Evolutionary conservation across 257 asterid species (phyloP).

Genomic region (Knoxia roxburghii): DNA sequence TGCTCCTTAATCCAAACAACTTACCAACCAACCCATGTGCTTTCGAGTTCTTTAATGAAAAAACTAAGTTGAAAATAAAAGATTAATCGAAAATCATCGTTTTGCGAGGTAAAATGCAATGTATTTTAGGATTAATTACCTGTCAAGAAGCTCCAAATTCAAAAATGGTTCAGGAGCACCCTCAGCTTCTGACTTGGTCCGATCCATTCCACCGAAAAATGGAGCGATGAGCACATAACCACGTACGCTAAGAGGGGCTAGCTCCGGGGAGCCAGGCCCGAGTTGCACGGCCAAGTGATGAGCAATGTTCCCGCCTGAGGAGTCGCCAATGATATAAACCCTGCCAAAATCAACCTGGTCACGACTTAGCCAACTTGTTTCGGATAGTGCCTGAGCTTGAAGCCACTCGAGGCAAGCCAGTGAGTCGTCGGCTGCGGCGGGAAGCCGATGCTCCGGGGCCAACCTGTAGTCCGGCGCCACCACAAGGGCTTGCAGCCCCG

Average conservation of each 20-base stretch:
- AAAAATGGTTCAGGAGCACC: slow-evolving; percentile 45
- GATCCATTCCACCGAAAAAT: slow-evolving; percentile 61
- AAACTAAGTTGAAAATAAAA: too few relatives aligned
- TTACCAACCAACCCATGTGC: too few relatives aligned
- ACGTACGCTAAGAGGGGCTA: slow-evolving; percentile 55
- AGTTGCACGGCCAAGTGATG: slow-evolving; percentile 77
- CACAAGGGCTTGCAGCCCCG: slow-evolving; percentile 46
- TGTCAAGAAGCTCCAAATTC: slow-evolving; percentile 57
- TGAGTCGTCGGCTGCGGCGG: slow-evolving; percentile 63
- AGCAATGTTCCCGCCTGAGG: slow-evolving; percentile 85
- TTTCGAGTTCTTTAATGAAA: too few relatives aligned
- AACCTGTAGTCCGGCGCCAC: slow-evolving; percentile 78
- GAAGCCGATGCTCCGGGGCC: slow-evolving; percentile 78
- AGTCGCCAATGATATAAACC: slow-evolving; percentile 64
- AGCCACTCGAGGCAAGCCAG: slow-evolving; percentile 53
- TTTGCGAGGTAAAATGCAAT: too few relatives aligned
- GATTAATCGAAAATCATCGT: too few relatives aligned
- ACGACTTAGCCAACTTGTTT: slow-evolving; percentile 12
- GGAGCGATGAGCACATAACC: slow-evolving; percentile 82
- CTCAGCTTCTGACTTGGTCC: slow-evolving; percentile 60
- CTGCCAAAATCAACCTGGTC: slow-evolving; percentile 40
- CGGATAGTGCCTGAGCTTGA: slow-evolving; percentile 33
- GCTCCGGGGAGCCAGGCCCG: slow-evolving; percentile 41
- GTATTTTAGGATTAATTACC: slow-evolving; percentile 31
- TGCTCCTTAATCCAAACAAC: too few relatives aligned